Evolutionary conservation across 768 basidiomycete genomes (phyloP), one percentile per base, ranked within the genome.

Genomic region (Leucocoprinus sp.): DNA sequence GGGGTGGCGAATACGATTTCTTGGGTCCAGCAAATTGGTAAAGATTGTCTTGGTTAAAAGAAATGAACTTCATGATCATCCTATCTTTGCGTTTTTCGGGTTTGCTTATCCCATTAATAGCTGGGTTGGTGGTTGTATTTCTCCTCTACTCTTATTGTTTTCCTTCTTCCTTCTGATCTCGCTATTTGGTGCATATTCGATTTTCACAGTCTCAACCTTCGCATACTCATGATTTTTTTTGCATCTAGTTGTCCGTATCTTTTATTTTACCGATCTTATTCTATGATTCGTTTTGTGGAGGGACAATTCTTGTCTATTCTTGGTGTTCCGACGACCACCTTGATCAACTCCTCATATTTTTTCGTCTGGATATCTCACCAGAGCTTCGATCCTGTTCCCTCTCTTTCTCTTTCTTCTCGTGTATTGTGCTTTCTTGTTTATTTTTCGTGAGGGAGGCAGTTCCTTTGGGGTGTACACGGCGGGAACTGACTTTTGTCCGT

Each of bases 1-100:
- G 43, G 35, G 28, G 45, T 6, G 45, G 38, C 5, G 45, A 47
- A 8, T 47, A 47, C 31, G 38, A 47, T 21, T 47, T 47, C 38
- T 29, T 47, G 27, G 37, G 37, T 39, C 22, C 37, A 19, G 26
- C 38, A 11, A 34, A 24, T 12, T 47, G 45, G 45, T 40, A 37
- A 35, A 34, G 33, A 39, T 11, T 9, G 17, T 8, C n/a, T n/a
- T 19, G 27, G n/a, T 24, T 40, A 11, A 18, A 31, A 42, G 21
- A 31, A 33, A 18, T 42, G n/a, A 2, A 39, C n/a, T 22, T 23
- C 22, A 24, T 43, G 31, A 15, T 22, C 34, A 36, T 27, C 15
- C 15, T 29, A 3, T 19, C 24, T 21, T 18, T 36, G 14, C 24
- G 7, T 29, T 14, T 41, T 41, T 41, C 40, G 40, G 18, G 14